These are phyloP conservation scores for Hericium coralloides DNA, from an alignment of 768 basidiomycete genomes.

Conservation along the genomic window DNA sequence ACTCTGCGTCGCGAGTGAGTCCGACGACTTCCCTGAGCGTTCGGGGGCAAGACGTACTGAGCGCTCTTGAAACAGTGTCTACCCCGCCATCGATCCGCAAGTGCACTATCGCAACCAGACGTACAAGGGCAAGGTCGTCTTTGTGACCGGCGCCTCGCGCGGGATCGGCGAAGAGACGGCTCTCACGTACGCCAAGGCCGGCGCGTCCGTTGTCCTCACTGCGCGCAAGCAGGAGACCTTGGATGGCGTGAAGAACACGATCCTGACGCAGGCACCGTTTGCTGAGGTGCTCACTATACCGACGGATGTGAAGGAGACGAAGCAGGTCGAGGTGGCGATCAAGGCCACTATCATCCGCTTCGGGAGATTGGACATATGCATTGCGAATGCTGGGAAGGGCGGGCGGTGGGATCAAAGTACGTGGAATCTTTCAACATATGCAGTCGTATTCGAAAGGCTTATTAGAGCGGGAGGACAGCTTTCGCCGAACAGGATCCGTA, in stretches of 20 bases:
- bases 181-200: constrained; percentile 8
- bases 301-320: constrained; percentile 1
- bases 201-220: constrained; percentile 8
- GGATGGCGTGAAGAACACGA: neutral
- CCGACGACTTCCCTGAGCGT: no score
- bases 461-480: neutral
- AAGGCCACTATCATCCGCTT: neutral
- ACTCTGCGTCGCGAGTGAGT: no score
- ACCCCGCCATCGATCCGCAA: constrained; percentile 4
- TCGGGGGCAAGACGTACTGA: no score
- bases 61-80: neutral
- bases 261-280: neutral
- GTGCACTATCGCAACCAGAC: constrained; percentile 2
- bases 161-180: constrained; percentile 11
- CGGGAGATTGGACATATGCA: constrained; percentile 4
- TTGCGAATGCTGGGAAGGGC: constrained; percentile 5
- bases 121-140: constrained; percentile 12
- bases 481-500: constrained; percentile 15
- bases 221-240: constrained; percentile 3
- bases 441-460: neutral
- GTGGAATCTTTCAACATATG: no score
- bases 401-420: neutral
- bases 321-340: neutral
- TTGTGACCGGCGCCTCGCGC: constrained; percentile 6
- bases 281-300: constrained; percentile 3